Base-by-base conservation (phyloP, 805 yeast genomes). In the Candida dajiaensis region DNA sequence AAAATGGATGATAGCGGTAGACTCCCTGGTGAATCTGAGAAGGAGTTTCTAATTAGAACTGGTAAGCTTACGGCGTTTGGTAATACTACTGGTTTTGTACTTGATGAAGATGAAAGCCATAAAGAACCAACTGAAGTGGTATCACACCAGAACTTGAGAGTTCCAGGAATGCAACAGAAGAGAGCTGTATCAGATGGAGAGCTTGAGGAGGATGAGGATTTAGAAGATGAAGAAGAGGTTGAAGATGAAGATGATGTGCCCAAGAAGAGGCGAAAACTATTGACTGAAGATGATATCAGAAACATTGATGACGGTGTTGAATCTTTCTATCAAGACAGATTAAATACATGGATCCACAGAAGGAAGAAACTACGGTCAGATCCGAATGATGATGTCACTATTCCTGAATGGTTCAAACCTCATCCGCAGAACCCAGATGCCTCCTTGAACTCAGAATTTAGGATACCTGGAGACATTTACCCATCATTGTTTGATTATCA, bases 31-130 rank as follows among this genome's bases (percentile, higher is more conserved):
- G 98, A 94, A 58, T 66, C 89, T 0, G 85, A 85, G 58, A 78
- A 78, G 47, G 97, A 90, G 43, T 90, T 66, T 58, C 70, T 94
- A 50, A 78, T 94, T 0, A 73, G 99, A 52, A 90, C 92, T 0
- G 99, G 99, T 25, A 82, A 89, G 62, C 79, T 89, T 46, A 94
- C 99, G 0, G 98, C 98, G 0, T 94, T 94, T 70, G 95, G 97
- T 11, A 77, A 78, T 26, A 67, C 78, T 19, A 71, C 73, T 37
- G 82, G 79, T 2, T 85, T 88, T 54, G 72, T 53, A 12, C 55
- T 59, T 4, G 73, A 68, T 2, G 68, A 61, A 15, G 66, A 61
- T 13, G 65, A 57, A 1, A 52, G 50, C 5, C 52, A 44, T 31
- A 44, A 29, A 1, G 56, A 40, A 16, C 49, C 54, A 15, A 41